These are phyloP conservation scores for Lathyrus sativus DNA, from an alignment of 306 rosid species.

Conservation along the genomic window DNA sequence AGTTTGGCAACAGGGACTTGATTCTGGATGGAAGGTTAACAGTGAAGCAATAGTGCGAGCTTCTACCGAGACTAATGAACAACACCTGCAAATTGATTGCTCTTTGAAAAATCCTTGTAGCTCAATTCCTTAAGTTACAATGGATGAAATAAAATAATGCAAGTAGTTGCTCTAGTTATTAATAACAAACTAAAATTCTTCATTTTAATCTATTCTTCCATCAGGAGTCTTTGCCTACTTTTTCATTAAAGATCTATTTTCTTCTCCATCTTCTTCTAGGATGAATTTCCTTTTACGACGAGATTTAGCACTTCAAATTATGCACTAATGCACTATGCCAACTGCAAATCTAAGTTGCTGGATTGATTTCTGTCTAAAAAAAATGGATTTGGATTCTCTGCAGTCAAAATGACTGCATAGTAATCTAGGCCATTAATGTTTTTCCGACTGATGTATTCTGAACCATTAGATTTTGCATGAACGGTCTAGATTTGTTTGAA, in stretches of 20 bases:
- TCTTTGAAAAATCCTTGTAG: constrained; percentile 30
- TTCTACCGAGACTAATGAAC: constrained; percentile 9
- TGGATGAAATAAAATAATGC: constrained; percentile 29
- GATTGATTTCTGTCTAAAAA: not conserved
- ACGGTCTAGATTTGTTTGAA: too few species aligned
- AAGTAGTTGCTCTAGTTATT: constrained; percentile 19
- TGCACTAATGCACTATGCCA: not conserved
- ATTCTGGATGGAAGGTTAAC: constrained; percentile 25
- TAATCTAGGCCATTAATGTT: too few species aligned
- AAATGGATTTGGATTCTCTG: too few species aligned
- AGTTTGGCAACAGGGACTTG: constrained; percentile 11
- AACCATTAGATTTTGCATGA: too few species aligned
- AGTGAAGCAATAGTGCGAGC: constrained; percentile 24
- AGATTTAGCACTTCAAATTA: not conserved
- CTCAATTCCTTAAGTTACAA: constrained; percentile 17
- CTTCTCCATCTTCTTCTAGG: not conserved
- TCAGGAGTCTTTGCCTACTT: constrained; percentile 1
- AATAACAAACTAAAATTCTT: constrained; percentile 28
- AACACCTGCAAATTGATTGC: constrained; percentile 20
- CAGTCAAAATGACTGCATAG: too few species aligned
- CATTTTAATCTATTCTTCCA: constrained; percentile 22
- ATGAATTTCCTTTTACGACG: not conserved
- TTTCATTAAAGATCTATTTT: not conserved
- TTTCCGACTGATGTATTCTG: too few species aligned
- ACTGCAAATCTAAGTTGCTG: constrained; percentile 3